These are phyloP conservation scores for Dichomitus squalens DNA, from an alignment of 1,284 basidiomycete species.

Conservation along the genomic window DNA sequence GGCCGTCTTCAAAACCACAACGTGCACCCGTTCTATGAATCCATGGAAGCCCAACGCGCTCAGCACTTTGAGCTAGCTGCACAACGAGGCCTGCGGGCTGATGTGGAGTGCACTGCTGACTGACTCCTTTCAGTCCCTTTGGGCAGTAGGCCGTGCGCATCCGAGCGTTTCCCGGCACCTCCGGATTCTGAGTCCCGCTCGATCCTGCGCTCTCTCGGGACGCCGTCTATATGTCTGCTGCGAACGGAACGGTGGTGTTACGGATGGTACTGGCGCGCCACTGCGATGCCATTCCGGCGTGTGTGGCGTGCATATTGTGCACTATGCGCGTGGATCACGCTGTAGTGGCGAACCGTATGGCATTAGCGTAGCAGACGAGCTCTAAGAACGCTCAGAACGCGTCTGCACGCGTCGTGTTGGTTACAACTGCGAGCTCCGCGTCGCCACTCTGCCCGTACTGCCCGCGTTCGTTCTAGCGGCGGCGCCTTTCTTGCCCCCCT, in stretches of 20 bases:
- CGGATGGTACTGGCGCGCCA: not conserved
- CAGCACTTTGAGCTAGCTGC: conserved; percentile 1
- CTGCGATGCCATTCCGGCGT: not conserved
- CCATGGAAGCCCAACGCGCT: conserved; percentile 6
- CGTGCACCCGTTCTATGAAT: conserved; percentile 20
- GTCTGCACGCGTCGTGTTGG: not conserved
- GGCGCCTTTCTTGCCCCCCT: conserved; percentile 11
- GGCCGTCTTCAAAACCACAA: conserved; percentile 13
- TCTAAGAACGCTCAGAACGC: not conserved
- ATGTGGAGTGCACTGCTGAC: not conserved
- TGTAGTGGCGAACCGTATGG: no score
- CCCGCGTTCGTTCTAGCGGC: conserved; percentile 9
- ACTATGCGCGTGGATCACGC: not conserved
- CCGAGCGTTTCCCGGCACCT: not conserved
- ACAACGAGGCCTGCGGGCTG: not conserved
- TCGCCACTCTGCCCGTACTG: conserved; percentile 4
- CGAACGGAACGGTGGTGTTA: no score
- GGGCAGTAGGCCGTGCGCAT: not conserved
- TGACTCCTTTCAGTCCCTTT: not conserved
- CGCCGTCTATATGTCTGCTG: not conserved
- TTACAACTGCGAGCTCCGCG: not conserved
- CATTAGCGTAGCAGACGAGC: not conserved
- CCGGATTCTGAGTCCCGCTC: not conserved
- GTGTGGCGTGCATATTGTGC: not conserved
- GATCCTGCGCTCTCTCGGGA: not conserved